These are phyloP conservation scores for Xylaria curta DNA, from an alignment of 495 filamentous ascomycete species.

Conservation along the genomic window DNA sequence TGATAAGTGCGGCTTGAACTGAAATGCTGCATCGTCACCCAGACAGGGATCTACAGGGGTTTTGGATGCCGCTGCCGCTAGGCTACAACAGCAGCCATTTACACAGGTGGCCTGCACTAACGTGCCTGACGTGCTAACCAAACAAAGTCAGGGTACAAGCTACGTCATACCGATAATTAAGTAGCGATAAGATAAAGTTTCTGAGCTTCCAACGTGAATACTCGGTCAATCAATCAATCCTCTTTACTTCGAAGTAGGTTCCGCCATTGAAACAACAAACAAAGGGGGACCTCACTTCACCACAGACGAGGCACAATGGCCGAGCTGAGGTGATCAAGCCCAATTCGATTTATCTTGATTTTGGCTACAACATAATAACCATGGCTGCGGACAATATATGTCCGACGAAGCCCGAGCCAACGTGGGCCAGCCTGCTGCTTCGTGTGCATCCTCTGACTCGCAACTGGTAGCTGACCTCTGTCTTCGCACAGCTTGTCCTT, in stretches of 20 bases:
- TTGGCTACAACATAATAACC: constrained; percentile 21
- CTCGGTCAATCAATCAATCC: background rate
- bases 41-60: constrained; percentile 25
- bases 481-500: constrained; percentile 72
- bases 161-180: constrained; percentile 27
- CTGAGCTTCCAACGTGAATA: background rate
- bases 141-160: constrained; percentile 11
- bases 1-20: constrained; percentile 2
- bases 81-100: background rate
- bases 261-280: background rate
- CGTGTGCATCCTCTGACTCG: constrained; percentile 22
- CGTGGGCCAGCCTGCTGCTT: constrained; percentile 41
- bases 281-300: background rate
- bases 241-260: background rate
- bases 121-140: background rate
- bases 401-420: constrained; percentile 52
- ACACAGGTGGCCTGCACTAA: constrained; percentile 23
- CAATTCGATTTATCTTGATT: background rate
- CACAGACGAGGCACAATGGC: background rate
- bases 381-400: constrained; percentile 49
- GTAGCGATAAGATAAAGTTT: constrained; percentile 36
- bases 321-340: constrained; percentile 6
- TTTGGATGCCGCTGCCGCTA: background rate
- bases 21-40: constrained; percentile 33
- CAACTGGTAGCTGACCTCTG: constrained; percentile 22